Base-by-base conservation (phyloP, 1,139 yeast species). In the Zygosaccharomyces pseudobailii region DNA sequence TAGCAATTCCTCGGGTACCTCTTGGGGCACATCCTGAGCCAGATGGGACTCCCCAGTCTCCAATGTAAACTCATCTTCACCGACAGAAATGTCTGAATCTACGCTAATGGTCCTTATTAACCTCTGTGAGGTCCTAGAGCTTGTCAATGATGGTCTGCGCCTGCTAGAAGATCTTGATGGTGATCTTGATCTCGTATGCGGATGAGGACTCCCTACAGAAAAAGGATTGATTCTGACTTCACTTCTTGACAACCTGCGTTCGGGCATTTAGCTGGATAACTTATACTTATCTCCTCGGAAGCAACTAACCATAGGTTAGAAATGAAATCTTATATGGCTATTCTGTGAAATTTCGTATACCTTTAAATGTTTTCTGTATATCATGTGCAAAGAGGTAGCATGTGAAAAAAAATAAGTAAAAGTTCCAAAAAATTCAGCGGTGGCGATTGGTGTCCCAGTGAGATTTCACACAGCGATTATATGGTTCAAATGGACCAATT, bases 51-150 rank as follows among this genome's bases (percentile, higher is more conserved):
- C 41, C 19, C 27, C 43, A 20, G 30, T 19, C 13, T 41, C 50
- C 28, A 45, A 24, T 4, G 37, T 40, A n/a, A 28, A 30, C 9
- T 41, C 49, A 33, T 47, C 48, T 20, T 46, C 49, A 8, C 47
- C 49, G 17, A 35, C 48, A 9, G 47, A 43, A 6, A 39, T 24
- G 32, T 50, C 46, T 2, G 49, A 51, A 19, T 62, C 65, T 4
- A 63, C 49, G 33, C 61, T 59, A 30, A 64, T 63, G 5, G 65
- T 60, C 19, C 60, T 56, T 20, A 63, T 56, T 13, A 62, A 48
- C 28, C 67, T 54, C 31, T 58, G 63, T 5, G 66, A 58, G 8
- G 65, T 58, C 36, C 56, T 54, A 23, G 51, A 49, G 4, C 63
- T 49, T 7, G 66, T 57, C 24, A 62, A 40, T 3, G 66, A 57